Evolutionary conservation across 257 asterid genomes (phyloP).

Genomic region (Eucommia ulmoides): DNA sequence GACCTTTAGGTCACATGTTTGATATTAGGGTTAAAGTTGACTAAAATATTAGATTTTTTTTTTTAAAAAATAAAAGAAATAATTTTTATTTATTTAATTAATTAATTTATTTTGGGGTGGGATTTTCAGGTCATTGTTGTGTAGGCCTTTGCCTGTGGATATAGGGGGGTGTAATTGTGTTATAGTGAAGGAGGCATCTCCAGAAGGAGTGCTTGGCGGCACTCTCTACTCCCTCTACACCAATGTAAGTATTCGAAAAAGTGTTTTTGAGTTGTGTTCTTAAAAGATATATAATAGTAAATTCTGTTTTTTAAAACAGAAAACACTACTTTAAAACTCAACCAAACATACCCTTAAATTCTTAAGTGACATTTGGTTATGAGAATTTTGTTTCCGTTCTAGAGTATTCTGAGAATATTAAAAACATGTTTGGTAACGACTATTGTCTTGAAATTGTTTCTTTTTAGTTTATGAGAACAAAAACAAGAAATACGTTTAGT

Average conservation of each 20-base stretch:
- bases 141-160: constrained; percentile 79
- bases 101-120: background rate
- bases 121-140: constrained; percentile 57
- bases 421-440: too few species aligned
- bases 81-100: background rate
- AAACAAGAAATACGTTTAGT: too few species aligned
- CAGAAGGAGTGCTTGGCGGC: constrained; percentile 50
- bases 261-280: too few species aligned
- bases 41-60: background rate
- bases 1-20: background rate
- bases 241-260: constrained; percentile 47
- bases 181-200: constrained; percentile 69
- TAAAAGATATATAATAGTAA: too few species aligned
- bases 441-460: too few species aligned
- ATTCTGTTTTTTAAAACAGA: too few species aligned
- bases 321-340: too few species aligned
- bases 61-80: background rate
- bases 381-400: too few species aligned
- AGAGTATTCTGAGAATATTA: too few species aligned
- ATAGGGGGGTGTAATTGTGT: constrained; percentile 83
- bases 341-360: too few species aligned
- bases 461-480: too few species aligned
- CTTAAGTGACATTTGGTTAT: too few species aligned
- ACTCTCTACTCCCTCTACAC: constrained; percentile 70
- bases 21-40: background rate